A percentile compares a stretch with the other conserved stretches of the same genome.
phyloP scores from a whole-genome alignment of 257 asterid genomes.

The Capsicum pubescens region DNA sequence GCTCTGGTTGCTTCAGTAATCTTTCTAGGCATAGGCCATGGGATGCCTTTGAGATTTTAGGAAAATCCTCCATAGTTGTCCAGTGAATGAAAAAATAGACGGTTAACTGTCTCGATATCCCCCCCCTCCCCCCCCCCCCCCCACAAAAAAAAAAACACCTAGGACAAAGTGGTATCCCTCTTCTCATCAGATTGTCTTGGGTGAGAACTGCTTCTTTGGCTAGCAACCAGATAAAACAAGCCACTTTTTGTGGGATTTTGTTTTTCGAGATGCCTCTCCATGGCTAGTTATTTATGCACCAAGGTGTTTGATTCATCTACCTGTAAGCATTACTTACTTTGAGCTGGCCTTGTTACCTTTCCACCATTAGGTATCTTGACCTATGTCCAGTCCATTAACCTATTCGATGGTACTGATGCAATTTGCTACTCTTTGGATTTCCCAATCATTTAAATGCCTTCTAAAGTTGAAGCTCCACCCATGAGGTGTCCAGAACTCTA shows the following conservation, averaged over 20 bases:
- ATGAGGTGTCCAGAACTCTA: too few species aligned
- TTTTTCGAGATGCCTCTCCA: background rate
- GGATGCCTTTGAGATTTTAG: too few species aligned
- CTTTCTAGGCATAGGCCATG: background rate
- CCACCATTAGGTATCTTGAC: background rate
- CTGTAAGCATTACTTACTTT: background rate
- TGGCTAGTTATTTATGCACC: too few species aligned
- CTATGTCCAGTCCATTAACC: background rate
- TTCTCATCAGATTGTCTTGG: too few species aligned
- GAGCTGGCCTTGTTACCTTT: background rate
- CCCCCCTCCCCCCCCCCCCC: too few species aligned
- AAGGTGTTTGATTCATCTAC: background rate
- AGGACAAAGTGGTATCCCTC: too few species aligned
- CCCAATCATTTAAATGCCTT: too few species aligned
- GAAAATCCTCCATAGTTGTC: background rate
- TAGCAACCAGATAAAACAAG: background rate
- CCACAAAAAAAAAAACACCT: too few species aligned
- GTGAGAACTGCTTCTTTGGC: background rate
- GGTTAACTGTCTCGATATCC: too few species aligned
- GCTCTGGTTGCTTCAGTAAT: background rate
- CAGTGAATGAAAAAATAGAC: too few species aligned
- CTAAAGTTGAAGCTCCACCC: too few species aligned
- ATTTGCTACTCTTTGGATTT: background rate
- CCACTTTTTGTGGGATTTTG: background rate
- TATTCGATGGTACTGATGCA: background rate